Conservation (phyloP, 176 grass and related monocot species). For the Triticum turgidum region DNA sequence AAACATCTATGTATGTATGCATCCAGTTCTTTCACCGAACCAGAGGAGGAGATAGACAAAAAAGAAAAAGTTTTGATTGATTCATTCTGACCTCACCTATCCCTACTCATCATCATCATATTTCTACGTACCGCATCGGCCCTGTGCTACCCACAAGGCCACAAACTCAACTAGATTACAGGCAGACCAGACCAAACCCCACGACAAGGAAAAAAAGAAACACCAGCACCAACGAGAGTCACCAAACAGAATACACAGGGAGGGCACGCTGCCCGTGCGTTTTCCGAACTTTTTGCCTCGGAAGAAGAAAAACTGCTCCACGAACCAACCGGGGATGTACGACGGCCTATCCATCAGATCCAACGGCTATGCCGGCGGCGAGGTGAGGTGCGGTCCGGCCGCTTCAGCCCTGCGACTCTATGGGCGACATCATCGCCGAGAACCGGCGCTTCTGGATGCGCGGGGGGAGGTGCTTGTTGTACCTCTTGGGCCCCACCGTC, state of each 20-base stretch:
- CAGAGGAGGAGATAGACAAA: not conserved
- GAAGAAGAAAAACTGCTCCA: slow-evolving; percentile 33
- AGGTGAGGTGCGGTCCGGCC: not conserved
- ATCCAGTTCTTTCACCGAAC: slow-evolving; percentile 36
- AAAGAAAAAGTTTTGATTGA: slow-evolving; percentile 36
- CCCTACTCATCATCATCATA: slow-evolving; percentile 21
- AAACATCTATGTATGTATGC: slow-evolving; percentile 20
- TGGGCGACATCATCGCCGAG: slow-evolving; percentile 61
- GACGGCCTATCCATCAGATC: slow-evolving; percentile 4
- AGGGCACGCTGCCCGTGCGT: slow-evolving; percentile 19
- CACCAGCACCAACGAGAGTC: slow-evolving; percentile 28
- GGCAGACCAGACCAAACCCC: slow-evolving; percentile 38
- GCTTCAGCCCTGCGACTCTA: slow-evolving; percentile 67
- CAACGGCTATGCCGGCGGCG: not conserved
- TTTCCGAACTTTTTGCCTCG: slow-evolving; percentile 14
- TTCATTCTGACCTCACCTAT: slow-evolving; percentile 50
- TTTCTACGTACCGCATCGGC: slow-evolving; percentile 29
- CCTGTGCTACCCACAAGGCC: slow-evolving; percentile 35
- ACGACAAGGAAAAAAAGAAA: slow-evolving; percentile 2
- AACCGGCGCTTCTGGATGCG: slow-evolving; percentile 97
- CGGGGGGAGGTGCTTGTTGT: slow-evolving; percentile 92
- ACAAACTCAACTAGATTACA: slow-evolving; percentile 57
- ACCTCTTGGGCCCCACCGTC: slow-evolving; percentile 86
- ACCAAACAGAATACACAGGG: slow-evolving; percentile 42
- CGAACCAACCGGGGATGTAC: slow-evolving; percentile 2